These are phyloP conservation scores for Spongiforma sp. DNA, from an alignment of 1,284 basidiomycete genomes.

Conservation along the genomic window DNA sequence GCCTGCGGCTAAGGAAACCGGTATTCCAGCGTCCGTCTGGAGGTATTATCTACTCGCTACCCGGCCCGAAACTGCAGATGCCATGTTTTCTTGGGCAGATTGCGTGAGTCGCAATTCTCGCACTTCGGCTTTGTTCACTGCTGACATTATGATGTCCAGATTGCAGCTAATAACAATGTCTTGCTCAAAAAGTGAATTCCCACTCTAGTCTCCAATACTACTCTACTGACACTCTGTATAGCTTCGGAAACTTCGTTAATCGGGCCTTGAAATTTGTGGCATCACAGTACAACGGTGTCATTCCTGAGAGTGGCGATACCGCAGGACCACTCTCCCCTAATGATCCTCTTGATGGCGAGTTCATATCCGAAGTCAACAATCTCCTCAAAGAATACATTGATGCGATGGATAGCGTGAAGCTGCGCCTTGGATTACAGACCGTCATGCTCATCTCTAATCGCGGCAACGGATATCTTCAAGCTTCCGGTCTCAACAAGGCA, in stretches of 20 bases:
- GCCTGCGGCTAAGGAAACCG: slow-evolving; percentile 92
- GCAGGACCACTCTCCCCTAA: slow-evolving; percentile 72
- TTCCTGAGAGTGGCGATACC: slow-evolving; percentile 80
- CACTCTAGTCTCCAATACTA: neutral
- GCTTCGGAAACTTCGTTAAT: slow-evolving; percentile 99
- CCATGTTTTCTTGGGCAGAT: slow-evolving; percentile 97
- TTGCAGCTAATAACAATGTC: slow-evolving; percentile 93
- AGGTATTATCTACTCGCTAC: slow-evolving; percentile 95
- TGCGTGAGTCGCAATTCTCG: slow-evolving; percentile 60
- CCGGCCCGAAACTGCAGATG: slow-evolving; percentile 92
- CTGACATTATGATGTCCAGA: slow-evolving; percentile 49
- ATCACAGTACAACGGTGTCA: slow-evolving; percentile 82
- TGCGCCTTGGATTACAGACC: slow-evolving; percentile 85
- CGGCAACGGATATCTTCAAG: slow-evolving; percentile 96
- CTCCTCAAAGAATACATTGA: slow-evolving; percentile 85
- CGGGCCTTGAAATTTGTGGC: slow-evolving; percentile 92
- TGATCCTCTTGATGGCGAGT: slow-evolving; percentile 75
- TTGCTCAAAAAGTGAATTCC: slow-evolving; percentile 85
- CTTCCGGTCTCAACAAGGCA: slow-evolving; percentile 91
- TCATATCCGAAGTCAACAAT: slow-evolving; percentile 82
- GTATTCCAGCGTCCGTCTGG: slow-evolving; percentile 95
- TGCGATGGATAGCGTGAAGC: slow-evolving; percentile 91
- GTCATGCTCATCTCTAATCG: slow-evolving; percentile 92
- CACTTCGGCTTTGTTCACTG: neutral
- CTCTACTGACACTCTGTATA: slow-evolving; percentile 37